Evolutionary conservation across 2,329 filamentous ascomycete species (phyloP).

Genomic region (Bipolaris oryzae): DNA sequence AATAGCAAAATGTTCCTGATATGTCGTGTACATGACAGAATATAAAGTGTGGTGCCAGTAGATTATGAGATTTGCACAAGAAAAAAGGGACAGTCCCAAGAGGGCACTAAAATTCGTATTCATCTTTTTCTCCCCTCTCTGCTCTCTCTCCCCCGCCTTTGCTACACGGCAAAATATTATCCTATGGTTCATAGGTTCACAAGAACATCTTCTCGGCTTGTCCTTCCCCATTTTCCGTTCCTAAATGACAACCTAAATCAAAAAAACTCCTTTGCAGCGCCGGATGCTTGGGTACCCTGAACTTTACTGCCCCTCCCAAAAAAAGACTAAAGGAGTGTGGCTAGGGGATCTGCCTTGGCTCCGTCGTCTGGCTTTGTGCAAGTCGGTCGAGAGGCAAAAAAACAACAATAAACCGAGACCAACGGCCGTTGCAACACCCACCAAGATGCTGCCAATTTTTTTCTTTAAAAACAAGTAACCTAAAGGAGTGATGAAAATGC

Average conservation of each 20-base stretch:
- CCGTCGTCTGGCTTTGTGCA: too few relatives aligned
- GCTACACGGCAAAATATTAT: background rate
- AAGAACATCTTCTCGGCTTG: background rate
- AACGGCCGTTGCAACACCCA: conserved; percentile 2
- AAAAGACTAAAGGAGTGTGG: background rate
- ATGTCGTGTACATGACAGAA: too few relatives aligned
- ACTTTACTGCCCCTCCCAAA: background rate
- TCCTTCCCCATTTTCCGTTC: background rate
- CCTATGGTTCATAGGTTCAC: background rate
- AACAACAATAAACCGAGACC: background rate
- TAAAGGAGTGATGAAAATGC: background rate
- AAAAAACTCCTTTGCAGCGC: background rate
- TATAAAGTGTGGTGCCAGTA: too few relatives aligned
- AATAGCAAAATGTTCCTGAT: too few relatives aligned
- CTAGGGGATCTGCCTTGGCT: background rate
- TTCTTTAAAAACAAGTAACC: background rate
- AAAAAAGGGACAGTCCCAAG: background rate
- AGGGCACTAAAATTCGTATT: background rate
- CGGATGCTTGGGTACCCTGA: background rate
- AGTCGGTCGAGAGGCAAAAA: too few relatives aligned
- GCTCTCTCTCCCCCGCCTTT: background rate
- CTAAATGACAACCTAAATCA: background rate
- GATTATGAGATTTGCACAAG: too few relatives aligned
- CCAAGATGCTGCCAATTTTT: conserved; percentile 20
- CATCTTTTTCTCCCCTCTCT: background rate